These are phyloP conservation scores for Microglena sp. DNA, from an alignment of 139 green algal species.

Conservation along the genomic window DNA sequence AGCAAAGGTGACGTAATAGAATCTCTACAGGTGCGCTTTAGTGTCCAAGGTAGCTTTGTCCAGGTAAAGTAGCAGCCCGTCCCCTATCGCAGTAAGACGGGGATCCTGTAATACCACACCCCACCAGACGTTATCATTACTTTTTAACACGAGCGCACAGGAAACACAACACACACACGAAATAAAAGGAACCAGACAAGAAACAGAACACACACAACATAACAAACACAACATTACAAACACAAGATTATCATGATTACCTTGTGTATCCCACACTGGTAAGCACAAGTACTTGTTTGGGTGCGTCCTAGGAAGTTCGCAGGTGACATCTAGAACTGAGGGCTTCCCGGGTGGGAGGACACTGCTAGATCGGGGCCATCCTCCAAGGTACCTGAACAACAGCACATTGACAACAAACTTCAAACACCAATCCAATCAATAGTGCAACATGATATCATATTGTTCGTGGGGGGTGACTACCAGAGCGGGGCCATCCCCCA, in stretches of 20 bases:
- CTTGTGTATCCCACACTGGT: constrained; percentile 38
- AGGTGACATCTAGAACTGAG: constrained; percentile 56
- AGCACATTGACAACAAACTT: background rate
- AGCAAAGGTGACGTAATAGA: background rate
- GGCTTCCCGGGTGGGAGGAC: constrained; percentile 32
- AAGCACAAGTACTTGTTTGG: constrained; percentile 36
- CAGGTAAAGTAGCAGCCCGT: too few species aligned
- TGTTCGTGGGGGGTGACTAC: too few species aligned
- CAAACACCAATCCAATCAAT: background rate
- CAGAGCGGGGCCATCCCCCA: too few species aligned
- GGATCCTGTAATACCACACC: too few species aligned
- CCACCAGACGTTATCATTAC: too few species aligned
- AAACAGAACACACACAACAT: too few species aligned
- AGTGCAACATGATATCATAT: background rate
- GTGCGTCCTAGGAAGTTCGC: constrained; percentile 48
- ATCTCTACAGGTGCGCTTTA: too few species aligned
- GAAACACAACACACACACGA: too few species aligned
- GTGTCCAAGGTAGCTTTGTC: too few species aligned
- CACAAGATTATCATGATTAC: constrained; percentile 3
- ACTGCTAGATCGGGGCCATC: constrained; percentile 9
- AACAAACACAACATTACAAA: too few species aligned
- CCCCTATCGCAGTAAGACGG: too few species aligned
- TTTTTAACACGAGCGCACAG: background rate
- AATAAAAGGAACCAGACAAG: too few species aligned
- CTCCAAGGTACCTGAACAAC: constrained; percentile 20